Evolutionary conservation across 1,139 yeast genomes (phyloP).

Genomic region (Pichia sp.): DNA sequence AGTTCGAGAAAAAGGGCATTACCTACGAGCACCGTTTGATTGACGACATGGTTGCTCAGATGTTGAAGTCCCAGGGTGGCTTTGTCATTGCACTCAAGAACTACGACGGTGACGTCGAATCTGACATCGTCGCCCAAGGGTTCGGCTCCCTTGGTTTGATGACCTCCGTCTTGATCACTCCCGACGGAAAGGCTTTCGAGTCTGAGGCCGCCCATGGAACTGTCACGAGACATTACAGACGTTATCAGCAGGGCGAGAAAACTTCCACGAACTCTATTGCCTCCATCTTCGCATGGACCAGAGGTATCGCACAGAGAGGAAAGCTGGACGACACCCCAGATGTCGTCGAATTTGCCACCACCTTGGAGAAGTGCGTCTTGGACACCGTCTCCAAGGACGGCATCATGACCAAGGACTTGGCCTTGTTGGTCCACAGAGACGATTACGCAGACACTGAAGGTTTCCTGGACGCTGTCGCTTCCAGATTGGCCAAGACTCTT

Average conservation of each 20-base stretch:
- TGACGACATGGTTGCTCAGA: constrained; percentile 98
- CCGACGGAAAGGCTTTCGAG: constrained; percentile 94
- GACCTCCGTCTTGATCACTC: constrained; percentile 92
- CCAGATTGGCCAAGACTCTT: constrained; percentile 33
- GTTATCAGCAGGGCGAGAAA: constrained; percentile 91
- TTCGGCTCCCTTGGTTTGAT: constrained; percentile 93
- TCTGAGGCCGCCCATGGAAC: constrained; percentile 98
- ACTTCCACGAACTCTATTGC: constrained; percentile 98
- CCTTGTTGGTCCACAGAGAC: constrained; percentile 76
- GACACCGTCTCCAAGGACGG: constrained; percentile 84
- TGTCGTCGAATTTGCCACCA: constrained; percentile 72
- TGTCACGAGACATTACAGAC: constrained; percentile 93
- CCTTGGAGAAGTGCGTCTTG: constrained; percentile 74
- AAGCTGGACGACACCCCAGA: constrained; percentile 81
- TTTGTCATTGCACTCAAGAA: constrained; percentile 92
- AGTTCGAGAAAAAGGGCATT: constrained; percentile 73
- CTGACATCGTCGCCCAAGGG: constrained; percentile 96
- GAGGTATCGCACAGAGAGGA: constrained; percentile 79
- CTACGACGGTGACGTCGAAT: constrained; percentile 96
- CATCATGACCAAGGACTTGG: constrained; percentile 93
- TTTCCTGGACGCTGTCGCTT: constrained; percentile 77
- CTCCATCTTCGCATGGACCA: constrained; percentile 95
- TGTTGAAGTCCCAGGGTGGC: constrained; percentile 94
- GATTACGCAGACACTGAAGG: constrained; percentile 86
- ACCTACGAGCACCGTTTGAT: constrained; percentile 96